Percentiles rank a stretch among this genome's conserved stretches.
phyloP scores from a whole-genome alignment of 2,329 filamentous ascomycete genomes.

The Penicillium olsonii region DNA sequence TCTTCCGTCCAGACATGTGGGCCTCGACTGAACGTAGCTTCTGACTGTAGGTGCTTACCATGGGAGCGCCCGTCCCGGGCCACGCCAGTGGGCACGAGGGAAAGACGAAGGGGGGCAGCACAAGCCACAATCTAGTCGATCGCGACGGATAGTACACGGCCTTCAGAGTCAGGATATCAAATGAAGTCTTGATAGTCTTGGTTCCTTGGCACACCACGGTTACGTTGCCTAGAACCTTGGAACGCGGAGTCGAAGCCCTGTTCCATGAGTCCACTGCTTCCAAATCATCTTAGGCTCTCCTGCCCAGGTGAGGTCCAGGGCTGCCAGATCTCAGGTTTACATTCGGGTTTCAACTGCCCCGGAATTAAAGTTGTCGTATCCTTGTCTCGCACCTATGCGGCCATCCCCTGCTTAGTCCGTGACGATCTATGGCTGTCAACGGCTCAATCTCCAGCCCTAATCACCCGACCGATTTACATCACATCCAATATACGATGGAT shows the following conservation, averaged over 20 bases:
- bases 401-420: conserved; percentile 19
- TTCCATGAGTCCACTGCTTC: neutral
- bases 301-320: too few relatives aligned
- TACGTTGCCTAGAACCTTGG: neutral
- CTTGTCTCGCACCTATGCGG: conserved; percentile 19
- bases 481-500: neutral
- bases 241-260: neutral
- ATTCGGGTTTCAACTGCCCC: conserved; percentile 4
- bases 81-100: conserved; percentile 10
- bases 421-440: conserved; percentile 23
- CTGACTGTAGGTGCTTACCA: neutral
- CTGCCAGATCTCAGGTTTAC: too few relatives aligned
- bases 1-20: neutral
- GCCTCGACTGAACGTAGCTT: too few relatives aligned
- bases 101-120: conserved; percentile 1
- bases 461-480: neutral
- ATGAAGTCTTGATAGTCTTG: conserved; percentile 9
- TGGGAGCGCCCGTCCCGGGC: neutral
- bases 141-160: conserved; percentile 2
- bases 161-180: neutral
- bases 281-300: neutral
- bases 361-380: conserved; percentile 28
- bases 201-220: conserved; percentile 4
- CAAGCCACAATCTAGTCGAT: conserved; percentile 12
- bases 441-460: conserved; percentile 4